These are phyloP conservation scores for Kalmusia sp. DNA, from an alignment of 2,329 filamentous ascomycete genomes.

Conservation along the genomic window DNA sequence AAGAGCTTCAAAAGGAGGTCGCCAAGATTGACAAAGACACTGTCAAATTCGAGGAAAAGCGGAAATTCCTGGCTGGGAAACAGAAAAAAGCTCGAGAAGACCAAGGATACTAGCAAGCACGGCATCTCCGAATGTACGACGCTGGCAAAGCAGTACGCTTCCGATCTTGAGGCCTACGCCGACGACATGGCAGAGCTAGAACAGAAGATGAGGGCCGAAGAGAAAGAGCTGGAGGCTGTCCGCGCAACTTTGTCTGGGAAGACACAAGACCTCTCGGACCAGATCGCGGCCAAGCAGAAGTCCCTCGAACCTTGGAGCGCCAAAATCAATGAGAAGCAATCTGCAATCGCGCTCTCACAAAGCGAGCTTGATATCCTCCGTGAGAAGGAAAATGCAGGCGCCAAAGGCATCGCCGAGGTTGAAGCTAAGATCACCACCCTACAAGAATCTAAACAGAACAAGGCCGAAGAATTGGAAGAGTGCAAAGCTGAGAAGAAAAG, in stretches of 20 bases:
- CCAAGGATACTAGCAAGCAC: conserved; percentile 77
- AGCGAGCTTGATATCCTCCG: conserved; percentile 91
- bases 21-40: conserved; percentile 94
- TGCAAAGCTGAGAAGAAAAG: conserved; percentile 75
- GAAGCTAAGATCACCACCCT: conserved; percentile 79
- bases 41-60: conserved; percentile 97
- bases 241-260: conserved; percentile 91
- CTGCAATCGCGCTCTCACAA: conserved; percentile 89
- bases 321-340: conserved; percentile 96
- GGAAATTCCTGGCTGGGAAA: conserved; percentile 90
- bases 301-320: conserved; percentile 95
- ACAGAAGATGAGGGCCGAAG: conserved; percentile 76
- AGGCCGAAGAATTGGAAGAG: conserved; percentile 76
- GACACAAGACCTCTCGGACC: conserved; percentile 90
- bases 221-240: conserved; percentile 81
- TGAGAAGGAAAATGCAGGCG: conserved; percentile 87
- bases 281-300: conserved; percentile 92
- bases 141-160: conserved; percentile 76
- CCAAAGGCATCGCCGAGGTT: conserved; percentile 82
- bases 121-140: conserved; percentile 77
- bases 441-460: conserved; percentile 73
- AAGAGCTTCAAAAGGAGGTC: conserved; percentile 82
- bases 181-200: conserved; percentile 81
- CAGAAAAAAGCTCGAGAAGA: conserved; percentile 94
- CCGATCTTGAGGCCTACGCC: conserved; percentile 78